These are phyloP conservation scores for Pestalotiopsis fici DNA, from an alignment of 2,329 filamentous ascomycete genomes.

Conservation along the genomic window DNA sequence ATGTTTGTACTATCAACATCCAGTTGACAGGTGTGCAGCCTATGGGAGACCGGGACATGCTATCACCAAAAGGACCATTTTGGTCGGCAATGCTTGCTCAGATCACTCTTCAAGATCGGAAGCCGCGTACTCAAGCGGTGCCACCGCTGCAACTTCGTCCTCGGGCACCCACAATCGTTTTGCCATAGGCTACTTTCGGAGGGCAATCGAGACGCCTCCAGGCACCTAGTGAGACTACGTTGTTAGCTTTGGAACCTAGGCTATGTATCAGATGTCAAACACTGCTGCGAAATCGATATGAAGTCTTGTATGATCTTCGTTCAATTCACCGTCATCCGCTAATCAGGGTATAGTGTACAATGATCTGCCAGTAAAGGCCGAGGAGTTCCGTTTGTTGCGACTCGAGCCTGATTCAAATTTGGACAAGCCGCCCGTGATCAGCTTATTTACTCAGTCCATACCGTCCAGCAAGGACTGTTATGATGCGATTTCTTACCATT, in stretches of 20 bases:
- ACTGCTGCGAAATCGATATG: too few species aligned
- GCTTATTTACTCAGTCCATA: background rate
- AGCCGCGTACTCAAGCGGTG: background rate
- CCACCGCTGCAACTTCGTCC: too few species aligned
- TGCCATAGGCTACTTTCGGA: too few species aligned
- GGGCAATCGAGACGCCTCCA: too few species aligned
- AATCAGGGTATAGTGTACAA: background rate
- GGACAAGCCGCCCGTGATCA: background rate
- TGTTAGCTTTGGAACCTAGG: too few species aligned
- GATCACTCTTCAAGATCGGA: slow-evolving; percentile 42
- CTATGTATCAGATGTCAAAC: too few species aligned
- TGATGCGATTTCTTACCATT: background rate
- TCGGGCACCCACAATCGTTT: too few species aligned
- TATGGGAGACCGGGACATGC: slow-evolving; percentile 74
- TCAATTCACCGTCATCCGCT: background rate
- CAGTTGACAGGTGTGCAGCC: slow-evolving; percentile 76
- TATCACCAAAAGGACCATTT: slow-evolving; percentile 73
- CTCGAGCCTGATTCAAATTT: background rate
- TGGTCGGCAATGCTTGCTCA: slow-evolving; percentile 80
- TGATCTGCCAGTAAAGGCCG: background rate
- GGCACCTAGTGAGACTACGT: too few species aligned
- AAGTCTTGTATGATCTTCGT: too few species aligned
- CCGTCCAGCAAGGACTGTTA: background rate
- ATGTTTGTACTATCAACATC: slow-evolving; percentile 86
- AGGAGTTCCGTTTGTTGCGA: background rate